These are phyloP conservation scores for Trichosporon asahii DNA, from an alignment of 1,284 basidiomycete species.

Conservation along the genomic window DNA sequence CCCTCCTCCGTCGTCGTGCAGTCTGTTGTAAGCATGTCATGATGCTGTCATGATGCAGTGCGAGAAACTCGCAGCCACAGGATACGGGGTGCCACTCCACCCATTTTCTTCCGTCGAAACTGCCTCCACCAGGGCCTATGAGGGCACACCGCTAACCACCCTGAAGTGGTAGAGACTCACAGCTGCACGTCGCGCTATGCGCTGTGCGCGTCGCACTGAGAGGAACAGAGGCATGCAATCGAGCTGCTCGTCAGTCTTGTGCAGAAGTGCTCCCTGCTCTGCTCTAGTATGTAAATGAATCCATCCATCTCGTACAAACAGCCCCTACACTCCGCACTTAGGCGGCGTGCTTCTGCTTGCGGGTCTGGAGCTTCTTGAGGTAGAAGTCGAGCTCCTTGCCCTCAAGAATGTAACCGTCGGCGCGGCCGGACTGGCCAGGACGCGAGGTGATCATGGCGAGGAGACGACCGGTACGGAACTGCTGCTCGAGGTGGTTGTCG, in stretches of 20 bases:
- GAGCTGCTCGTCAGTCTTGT: background rate
- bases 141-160: background rate
- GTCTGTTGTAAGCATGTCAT: too few species aligned
- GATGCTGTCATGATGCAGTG: too few species aligned
- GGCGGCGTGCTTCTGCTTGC: slow-evolving; percentile 83
- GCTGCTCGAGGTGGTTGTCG: slow-evolving; percentile 73
- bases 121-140: background rate
- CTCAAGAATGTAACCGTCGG: slow-evolving; percentile 93
- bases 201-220: too few species aligned
- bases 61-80: background rate
- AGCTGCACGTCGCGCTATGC: too few species aligned
- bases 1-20: too few species aligned
- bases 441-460: slow-evolving; percentile 84
- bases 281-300: slow-evolving; percentile 22
- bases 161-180: too few species aligned
- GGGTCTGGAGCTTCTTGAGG: slow-evolving; percentile 81
- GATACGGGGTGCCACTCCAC: background rate
- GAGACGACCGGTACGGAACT: slow-evolving; percentile 54
- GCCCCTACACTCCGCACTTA: slow-evolving; percentile 30
- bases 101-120: background rate
- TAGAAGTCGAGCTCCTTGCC: slow-evolving; percentile 98
- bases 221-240: too few species aligned
- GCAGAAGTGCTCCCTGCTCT: background rate
- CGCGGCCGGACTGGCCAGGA: slow-evolving; percentile 89
- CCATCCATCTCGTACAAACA: slow-evolving; percentile 34